These are phyloP conservation scores for Phaseolus coccineus DNA, from an alignment of 331 rosid species.

Conservation along the genomic window DNA sequence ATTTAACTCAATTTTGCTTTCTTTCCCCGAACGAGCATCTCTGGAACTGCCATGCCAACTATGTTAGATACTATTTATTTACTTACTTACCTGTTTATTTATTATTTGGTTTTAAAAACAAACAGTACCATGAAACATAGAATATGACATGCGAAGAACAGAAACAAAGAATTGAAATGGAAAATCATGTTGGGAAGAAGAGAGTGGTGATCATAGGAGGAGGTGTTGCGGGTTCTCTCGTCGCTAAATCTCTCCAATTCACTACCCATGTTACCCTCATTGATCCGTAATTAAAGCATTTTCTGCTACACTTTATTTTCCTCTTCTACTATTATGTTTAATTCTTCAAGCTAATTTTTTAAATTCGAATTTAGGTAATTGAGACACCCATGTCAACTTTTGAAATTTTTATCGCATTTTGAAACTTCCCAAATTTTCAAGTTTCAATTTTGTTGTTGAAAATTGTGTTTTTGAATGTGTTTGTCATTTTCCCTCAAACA, in stretches of 20 bases:
- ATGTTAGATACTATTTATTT: neutral
- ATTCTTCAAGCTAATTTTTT: neutral
- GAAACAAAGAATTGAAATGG: conserved; percentile 39
- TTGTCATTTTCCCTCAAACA: conserved; percentile 7
- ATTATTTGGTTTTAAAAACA: neutral
- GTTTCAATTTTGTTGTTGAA: conserved; percentile 32
- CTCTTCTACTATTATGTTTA: neutral
- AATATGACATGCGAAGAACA: neutral
- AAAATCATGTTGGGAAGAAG: conserved; percentile 27
- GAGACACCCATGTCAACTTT: neutral
- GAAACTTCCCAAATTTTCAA: conserved; percentile 21
- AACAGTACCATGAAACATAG: neutral
- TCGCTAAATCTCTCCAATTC: conserved; percentile 72
- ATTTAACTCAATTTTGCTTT: neutral
- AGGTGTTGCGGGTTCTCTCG: conserved; percentile 74
- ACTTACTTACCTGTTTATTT: neutral
- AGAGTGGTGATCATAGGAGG: conserved; percentile 80
- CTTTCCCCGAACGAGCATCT: neutral
- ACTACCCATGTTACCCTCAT: conserved; percentile 67
- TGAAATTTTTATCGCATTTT: neutral
- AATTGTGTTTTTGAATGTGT: conserved; percentile 14
- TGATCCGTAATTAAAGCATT: conserved; percentile 59
- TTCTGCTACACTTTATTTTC: neutral
- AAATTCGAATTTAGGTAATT: neutral
- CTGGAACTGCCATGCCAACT: neutral